Evolutionary conservation across 2,329 filamentous ascomycete species (phyloP).

Genomic region (Trichoderma guizhouense): DNA sequence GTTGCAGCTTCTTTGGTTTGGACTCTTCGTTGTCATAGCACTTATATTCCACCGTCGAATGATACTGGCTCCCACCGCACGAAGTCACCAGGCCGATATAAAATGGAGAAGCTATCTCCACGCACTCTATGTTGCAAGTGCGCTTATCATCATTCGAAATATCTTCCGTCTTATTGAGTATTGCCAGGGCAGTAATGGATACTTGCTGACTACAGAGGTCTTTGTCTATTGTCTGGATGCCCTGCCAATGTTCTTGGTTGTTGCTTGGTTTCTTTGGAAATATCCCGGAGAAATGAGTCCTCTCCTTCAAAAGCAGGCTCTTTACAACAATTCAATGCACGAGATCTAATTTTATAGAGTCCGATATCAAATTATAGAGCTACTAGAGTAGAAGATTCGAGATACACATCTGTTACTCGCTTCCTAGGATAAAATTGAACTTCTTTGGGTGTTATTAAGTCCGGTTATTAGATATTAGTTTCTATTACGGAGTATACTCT

Average conservation of each 20-base stretch:
- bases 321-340: neutral
- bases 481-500: no score
- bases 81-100: neutral
- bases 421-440: no score
- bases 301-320: neutral
- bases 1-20: neutral
- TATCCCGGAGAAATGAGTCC: neutral
- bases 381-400: neutral
- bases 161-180: neutral
- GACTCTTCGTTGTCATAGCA: neutral
- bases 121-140: neutral
- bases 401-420: no score
- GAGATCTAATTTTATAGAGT: neutral
- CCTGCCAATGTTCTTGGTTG: neutral
- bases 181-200: neutral
- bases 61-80: neutral
- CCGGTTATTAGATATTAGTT: no score
- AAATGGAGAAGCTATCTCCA: neutral
- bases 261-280: neutral
- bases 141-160: neutral
- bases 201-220: neutral
- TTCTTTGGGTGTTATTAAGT: no score
- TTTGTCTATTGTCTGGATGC: conserved; percentile 1
- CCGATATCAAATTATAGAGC: neutral
- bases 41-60: neutral